Base-by-base conservation (phyloP, 176 grass and related monocot genomes). In the Carex cristatella region DNA sequence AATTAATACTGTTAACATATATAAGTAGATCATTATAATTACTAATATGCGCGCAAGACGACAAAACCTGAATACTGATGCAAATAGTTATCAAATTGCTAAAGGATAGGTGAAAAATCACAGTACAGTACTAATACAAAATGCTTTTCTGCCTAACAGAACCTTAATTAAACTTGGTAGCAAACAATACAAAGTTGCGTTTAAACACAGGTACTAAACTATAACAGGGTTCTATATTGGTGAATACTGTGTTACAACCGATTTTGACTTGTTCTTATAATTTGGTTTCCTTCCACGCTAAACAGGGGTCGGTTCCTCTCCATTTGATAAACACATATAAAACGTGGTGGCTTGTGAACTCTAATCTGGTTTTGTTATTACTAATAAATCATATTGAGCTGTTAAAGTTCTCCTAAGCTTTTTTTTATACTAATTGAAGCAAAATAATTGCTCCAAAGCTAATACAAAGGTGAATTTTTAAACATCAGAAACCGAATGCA, bases 101-200 rank as follows among this genome's bases (percentile, higher is more conserved):
- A 11, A 3, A 55, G 19, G 55, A 55, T 35, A 35, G 23, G 72
- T 1, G 23, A 11, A 55, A 76, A 32, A 55, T 28, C 33, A 54
- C 46, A 55, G 5, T 14, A 77, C 14, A 56, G 8, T 55, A 55
- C 27, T 56, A 31, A 3, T 14, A 56, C 49, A 77, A 75, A 46
- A 56, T 77, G 73, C 49, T 55, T 77, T 77, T 77, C 73, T 77
- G 73, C 49, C 73, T 56, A 77, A 77, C 73, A 74, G 70, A 27
- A 74, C 40, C n/a, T 73, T 73, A 19, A 73, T 73, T 73, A 19
- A 73, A 46, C 69, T 14, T 66, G 27, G 23, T 28, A 4, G 2
- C 27, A 31, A 16, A 72, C 32, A 62, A 81, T 61, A 58, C 77
- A 61, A 80, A 16, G 77, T 61, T 80, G 31, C 7, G 27, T 81